These are phyloP conservation scores for Ulmus americana DNA, from an alignment of 331 rosid genomes.

Conservation along the genomic window DNA sequence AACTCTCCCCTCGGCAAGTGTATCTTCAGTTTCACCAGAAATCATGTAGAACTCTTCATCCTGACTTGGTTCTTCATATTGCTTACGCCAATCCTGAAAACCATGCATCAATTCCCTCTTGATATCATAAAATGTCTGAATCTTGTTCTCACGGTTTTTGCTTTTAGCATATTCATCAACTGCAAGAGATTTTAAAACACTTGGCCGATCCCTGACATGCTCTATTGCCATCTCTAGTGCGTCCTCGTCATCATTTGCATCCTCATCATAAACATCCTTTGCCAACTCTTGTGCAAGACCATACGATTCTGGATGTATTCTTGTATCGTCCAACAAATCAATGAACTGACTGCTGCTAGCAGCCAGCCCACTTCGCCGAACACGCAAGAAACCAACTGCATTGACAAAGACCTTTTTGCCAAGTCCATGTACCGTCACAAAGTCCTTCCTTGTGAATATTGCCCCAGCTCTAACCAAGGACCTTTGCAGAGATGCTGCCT, in stretches of 20 bases:
- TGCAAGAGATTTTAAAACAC: constrained; percentile 60
- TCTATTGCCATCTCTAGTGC: constrained; percentile 95
- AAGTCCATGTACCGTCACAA: constrained; percentile 62
- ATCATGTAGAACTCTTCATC: constrained; percentile 94
- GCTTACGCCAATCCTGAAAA: constrained; percentile 93
- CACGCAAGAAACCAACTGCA: constrained; percentile 91
- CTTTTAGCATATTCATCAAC: constrained; percentile 65
- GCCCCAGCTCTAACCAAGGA: constrained; percentile 86
- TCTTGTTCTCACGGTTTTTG: constrained; percentile 57
- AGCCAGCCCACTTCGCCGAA: constrained; percentile 89
- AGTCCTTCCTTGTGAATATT: constrained; percentile 83
- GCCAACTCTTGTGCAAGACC: constrained; percentile 86
- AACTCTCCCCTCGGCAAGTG: constrained; percentile 86
- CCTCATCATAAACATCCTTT: constrained; percentile 79
- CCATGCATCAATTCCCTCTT: constrained; percentile 88
- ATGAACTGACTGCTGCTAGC: constrained; percentile 79
- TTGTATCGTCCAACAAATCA: constrained; percentile 92
- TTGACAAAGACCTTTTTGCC: constrained; percentile 94
- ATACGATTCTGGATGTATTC: constrained; percentile 98
- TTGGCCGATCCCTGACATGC: constrained; percentile 84
- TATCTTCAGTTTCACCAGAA: constrained; percentile 91
- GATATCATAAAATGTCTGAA: constrained; percentile 66
- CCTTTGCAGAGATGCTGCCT: constrained; percentile 88
- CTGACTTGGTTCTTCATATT: constrained; percentile 92
- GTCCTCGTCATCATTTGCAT: constrained; percentile 84